These are phyloP conservation scores for Mimosa pudica DNA, from an alignment of 306 rosid species.

Conservation along the genomic window DNA sequence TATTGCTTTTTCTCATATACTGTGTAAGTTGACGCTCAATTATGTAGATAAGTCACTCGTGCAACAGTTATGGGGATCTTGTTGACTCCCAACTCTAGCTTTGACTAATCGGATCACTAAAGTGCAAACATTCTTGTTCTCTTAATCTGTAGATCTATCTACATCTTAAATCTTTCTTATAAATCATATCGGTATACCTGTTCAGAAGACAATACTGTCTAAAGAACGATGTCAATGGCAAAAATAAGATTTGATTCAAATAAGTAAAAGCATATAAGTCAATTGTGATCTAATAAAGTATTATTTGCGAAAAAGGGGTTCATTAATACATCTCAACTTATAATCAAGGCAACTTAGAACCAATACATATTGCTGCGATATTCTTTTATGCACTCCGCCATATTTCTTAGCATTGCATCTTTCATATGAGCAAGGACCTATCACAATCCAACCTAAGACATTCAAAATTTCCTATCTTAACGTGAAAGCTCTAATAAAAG, in stretches of 20 bases:
- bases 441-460: not conserved
- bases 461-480: conserved; percentile 10
- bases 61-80: not conserved
- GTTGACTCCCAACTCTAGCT: not conserved
- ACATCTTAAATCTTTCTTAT: no score
- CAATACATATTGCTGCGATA: not conserved
- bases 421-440: conserved; percentile 23
- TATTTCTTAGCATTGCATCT: conserved; percentile 11
- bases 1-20: not conserved
- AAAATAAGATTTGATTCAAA: not conserved
- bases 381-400: not conserved
- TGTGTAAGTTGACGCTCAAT: not conserved
- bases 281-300: conserved; percentile 4
- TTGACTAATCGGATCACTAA: no score
- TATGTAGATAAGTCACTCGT: no score
- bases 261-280: not conserved
- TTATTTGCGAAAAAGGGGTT: conserved; percentile 29
- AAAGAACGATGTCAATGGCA: no score
- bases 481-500: conserved; percentile 5
- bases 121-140: no score
- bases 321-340: not conserved
- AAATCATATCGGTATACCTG: no score
- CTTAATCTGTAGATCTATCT: no score
- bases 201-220: no score
- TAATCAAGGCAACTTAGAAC: not conserved